phyloP scores from a whole-genome alignment of 768 basidiomycete genomes.

The Kwoniella heveanensis region DNA sequence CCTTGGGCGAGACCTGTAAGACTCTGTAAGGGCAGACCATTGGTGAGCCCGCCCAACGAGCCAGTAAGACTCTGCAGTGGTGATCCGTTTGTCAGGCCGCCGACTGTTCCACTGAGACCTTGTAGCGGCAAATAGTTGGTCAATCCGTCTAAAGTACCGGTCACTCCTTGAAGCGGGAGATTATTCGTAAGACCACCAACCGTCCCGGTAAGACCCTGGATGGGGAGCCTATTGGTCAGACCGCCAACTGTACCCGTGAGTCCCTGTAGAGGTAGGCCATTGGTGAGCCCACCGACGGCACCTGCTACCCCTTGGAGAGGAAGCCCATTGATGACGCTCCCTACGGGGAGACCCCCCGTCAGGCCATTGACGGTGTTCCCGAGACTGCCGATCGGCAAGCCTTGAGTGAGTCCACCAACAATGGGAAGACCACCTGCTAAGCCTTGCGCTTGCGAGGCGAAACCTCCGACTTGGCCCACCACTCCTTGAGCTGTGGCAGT shows the following conservation, averaged over 20 bases:
- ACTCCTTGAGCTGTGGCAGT: background rate
- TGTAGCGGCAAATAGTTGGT: conserved; percentile 5
- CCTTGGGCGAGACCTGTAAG: background rate
- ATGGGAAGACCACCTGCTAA: conserved; percentile 2
- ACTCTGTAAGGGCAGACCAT: conserved; percentile 2
- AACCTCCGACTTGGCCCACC: background rate
- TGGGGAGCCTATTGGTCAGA: conserved; percentile 4
- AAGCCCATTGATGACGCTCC: conserved; percentile 2
- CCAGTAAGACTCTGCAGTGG: conserved; percentile 19
- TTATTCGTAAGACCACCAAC: conserved; percentile 9
- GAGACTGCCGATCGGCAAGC: conserved; percentile 5
- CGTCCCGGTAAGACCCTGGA: conserved; percentile 7
- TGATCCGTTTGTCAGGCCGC: conserved; percentile 2
- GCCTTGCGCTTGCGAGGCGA: background rate
- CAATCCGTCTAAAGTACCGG: conserved; percentile 5
- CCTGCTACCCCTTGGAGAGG: conserved; percentile 7
- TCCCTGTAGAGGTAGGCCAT: conserved; percentile 10
- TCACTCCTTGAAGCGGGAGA: conserved; percentile 10
- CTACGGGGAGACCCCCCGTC: conserved; percentile 6
- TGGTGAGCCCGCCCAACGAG: conserved; percentile 9
- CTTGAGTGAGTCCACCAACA: conserved; percentile 7
- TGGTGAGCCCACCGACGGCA: conserved; percentile 2
- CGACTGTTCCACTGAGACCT: conserved; percentile 11
- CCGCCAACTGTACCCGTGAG: conserved; percentile 8
- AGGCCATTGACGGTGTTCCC: conserved; percentile 7